Base-by-base conservation (phyloP, 495 filamentous ascomycete species). In the Aspergillus nanangensis region DNA sequence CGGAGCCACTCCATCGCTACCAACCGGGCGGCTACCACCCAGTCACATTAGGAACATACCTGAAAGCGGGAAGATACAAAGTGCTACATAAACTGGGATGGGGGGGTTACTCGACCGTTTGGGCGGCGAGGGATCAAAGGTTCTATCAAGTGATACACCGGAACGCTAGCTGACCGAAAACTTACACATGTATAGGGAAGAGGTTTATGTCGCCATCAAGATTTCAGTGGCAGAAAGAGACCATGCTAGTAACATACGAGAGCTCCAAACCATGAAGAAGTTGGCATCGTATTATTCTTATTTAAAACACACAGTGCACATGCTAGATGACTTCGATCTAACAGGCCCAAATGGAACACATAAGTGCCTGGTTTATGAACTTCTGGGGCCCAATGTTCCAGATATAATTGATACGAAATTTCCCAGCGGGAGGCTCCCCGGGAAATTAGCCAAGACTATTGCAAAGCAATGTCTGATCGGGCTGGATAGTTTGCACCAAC, bases 91-190 rank as follows among this genome's bases (percentile, higher is more conserved):
- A 79, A 54, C 50, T 75, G 36, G 71, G 73, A 40, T 70, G 64
- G 51, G 75, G 72, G 33, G 59, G 58, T 5, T 74, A 65, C 50
- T 74, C 73, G 4, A 77, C 73, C 22, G 71, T 76, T 39, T 79
- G 75, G 74, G 56, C 67, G 9, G 70, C 70, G 19, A 59, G 53
- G 48, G 72, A 77, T 48, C 45, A 51, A 56, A 61, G 48, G 61
- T 67, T 38, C 21, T n/a, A n/a, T n/a, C 47, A 34, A 36, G 44
- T 14, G 15, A 20, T 56, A 34, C 19, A n/a, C n/a, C n/a, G n/a
- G n/a, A n/a, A n/a, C n/a, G n/a, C 21, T 35, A 37, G 15, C 20
- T 43, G 37, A 49, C 43, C 46, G 17, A 20, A 4, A 51, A 40
- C 56, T 65, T 52, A 61, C 29, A 40, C 14, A 20, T 20, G 43